Percentiles rank a stretch among this genome's conserved stretches.
Evolutionary conservation across 129 eudicot species (phyloP).

Genomic region (Saussurea involucrata): DNA sequence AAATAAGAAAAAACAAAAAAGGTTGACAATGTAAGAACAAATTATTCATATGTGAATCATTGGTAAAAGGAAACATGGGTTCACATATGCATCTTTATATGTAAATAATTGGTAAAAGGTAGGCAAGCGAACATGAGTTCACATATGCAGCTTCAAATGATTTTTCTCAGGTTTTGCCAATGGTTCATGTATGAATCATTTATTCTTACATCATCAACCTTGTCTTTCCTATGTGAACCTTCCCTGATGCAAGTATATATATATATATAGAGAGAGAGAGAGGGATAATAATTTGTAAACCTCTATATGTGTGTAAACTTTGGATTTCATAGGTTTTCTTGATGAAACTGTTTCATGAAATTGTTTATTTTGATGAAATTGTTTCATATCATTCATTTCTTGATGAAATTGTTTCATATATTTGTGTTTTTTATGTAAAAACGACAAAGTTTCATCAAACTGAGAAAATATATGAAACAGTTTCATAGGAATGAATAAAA

Average conservation of each 20-base stretch:
- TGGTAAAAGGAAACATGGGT: not conserved
- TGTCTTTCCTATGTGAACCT: not conserved
- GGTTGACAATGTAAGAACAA: not conserved
- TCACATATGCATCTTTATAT: not conserved
- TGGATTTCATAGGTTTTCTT: no score
- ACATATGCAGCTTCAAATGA: not conserved
- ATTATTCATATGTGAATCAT: not conserved
- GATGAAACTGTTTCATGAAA: no score
- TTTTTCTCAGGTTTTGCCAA: not conserved
- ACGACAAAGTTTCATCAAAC: no score
- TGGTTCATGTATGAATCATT: not conserved
- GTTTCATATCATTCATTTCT: no score
- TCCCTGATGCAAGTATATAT: not conserved
- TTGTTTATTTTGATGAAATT: no score
- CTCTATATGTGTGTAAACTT: no score
- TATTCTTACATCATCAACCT: not conserved
- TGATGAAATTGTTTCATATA: no score
- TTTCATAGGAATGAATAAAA: no score
- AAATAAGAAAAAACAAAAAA: not conserved
- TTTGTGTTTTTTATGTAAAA: no score
- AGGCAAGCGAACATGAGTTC: not conserved
- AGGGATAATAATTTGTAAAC: no score
- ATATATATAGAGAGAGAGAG: no score
- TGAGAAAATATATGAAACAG: no score
- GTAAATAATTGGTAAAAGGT: not conserved